Evolutionary conservation across 2,329 filamentous ascomycete species (phyloP).

Genomic region (Fusarium papillatum): DNA sequence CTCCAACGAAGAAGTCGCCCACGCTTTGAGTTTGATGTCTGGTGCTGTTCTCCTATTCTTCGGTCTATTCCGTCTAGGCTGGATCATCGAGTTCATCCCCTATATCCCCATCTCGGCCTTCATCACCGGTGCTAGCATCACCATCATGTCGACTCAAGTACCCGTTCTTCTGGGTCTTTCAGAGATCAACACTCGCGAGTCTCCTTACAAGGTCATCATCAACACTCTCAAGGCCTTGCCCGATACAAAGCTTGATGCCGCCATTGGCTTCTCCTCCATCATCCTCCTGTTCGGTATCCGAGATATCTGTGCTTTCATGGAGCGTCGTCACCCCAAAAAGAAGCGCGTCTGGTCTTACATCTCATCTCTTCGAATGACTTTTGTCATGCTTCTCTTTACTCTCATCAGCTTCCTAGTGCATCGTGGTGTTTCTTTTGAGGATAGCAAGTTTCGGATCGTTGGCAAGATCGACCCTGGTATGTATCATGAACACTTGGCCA

Average conservation of each 20-base stretch:
- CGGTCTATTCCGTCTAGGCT: conserved; percentile 62
- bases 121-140: conserved; percentile 64
- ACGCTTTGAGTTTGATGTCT: conserved; percentile 59
- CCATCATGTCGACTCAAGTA: conserved; percentile 63
- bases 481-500: neutral
- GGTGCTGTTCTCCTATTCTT: conserved; percentile 59
- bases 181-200: conserved; percentile 58
- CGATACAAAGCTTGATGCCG: conserved; percentile 72
- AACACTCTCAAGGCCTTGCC: conserved; percentile 56
- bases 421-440: conserved; percentile 58
- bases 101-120: conserved; percentile 64
- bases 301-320: conserved; percentile 70
- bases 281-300: conserved; percentile 76
- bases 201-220: conserved; percentile 61
- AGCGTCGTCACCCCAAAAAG: conserved; percentile 69
- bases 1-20: conserved; percentile 56
- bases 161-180: conserved; percentile 58
- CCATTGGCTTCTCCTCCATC: conserved; percentile 78
- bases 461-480: conserved; percentile 74
- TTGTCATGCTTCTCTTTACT: conserved; percentile 83
- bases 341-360: conserved; percentile 79
- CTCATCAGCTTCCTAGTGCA: conserved; percentile 80
- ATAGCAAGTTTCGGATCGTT: conserved; percentile 73
- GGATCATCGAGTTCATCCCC: conserved; percentile 66
- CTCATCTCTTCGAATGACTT: conserved; percentile 81